These are phyloP conservation scores for Salvia splendens DNA, from an alignment of 257 asterid genomes.

Conservation along the genomic window DNA sequence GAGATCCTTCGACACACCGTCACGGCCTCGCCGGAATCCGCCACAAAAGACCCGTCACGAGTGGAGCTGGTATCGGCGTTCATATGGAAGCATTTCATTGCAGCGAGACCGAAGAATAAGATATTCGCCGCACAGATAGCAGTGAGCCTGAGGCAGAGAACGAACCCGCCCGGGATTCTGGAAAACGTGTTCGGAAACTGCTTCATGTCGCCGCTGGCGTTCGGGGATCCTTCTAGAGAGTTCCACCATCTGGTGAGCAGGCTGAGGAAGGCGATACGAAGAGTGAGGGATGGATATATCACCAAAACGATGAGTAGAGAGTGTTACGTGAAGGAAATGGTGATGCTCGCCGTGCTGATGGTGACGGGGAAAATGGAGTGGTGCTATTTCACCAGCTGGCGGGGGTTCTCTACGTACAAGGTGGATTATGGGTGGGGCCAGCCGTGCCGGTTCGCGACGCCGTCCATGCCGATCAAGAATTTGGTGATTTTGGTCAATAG, in stretches of 20 bases:
- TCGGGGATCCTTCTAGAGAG: background rate
- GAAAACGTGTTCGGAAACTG: constrained; percentile 26
- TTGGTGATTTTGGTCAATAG: constrained; percentile 31
- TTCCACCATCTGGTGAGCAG: background rate
- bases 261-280: constrained; percentile 8
- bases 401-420: constrained; percentile 43
- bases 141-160: constrained; percentile 44
- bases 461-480: constrained; percentile 40
- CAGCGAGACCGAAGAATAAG: constrained; percentile 9
- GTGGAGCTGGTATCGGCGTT: constrained; percentile 52
- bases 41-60: constrained; percentile 39
- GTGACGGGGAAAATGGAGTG: background rate
- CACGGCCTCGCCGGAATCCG: constrained; percentile 8
- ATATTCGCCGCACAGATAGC: constrained; percentile 18
- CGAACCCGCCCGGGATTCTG: background rate
- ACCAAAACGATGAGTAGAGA: background rate
- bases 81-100: constrained; percentile 40
- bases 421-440: constrained; percentile 51
- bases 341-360: background rate
- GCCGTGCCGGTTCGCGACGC: constrained; percentile 41
- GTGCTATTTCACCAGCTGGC: constrained; percentile 49
- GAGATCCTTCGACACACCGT: constrained; percentile 7
- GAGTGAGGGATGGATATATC: constrained; percentile 7
- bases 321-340: background rate
- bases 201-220: background rate